Base-by-base conservation (phyloP, 2,329 filamentous ascomycete genomes). In the Trichophyton schoenleinii region DNA sequence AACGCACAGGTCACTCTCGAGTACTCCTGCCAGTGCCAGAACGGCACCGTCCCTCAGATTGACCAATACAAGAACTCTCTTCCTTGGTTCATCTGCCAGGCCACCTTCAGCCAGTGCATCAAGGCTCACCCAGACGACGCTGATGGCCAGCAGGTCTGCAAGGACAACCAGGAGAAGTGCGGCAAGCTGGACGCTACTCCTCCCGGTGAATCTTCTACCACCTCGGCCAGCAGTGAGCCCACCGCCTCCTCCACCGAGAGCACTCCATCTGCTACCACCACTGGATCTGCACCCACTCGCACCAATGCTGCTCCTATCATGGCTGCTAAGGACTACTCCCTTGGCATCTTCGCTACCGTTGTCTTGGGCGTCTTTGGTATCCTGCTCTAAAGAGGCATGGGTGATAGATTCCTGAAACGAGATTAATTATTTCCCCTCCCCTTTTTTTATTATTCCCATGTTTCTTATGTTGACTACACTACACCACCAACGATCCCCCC, bases 61-160 rank as follows among this genome's bases (percentile, higher is more conserved):
- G 70, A 74, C 63, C 73, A 77, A 66, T 87, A 85, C 73, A 67
- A 72, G 60, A 74, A 81, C 71, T 83, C 82, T 25, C 74, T 87
- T 57, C 83, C 83, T 48, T 83, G 77, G 72, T 84, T 77, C 71
- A 78, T 83, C 71, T 87, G 84, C 75, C 69, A 79, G 67, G 73
- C 73, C 64, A 81, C 78, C 73, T 82, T 72, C 68, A 66, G 65
- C 25, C 75, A 80, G 66, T 82, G 80, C 68, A 77, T 80, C 62
- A n/a, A 65, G 31, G 68, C 72, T 62, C 67, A 79, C 67, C 72
- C 77, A 66, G 72, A 79, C 63, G 73, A 81, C 64, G 70, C 75
- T 48, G 69, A 77, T 63, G 74, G 72, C 59, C 77, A 81, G 67
- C 66, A 72, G 59, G 63, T 70, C 57, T 87, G 85, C 78, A 75